Evolutionary conservation across 768 basidiomycete genomes (phyloP), one percentile per base, ranked within the genome.

Genomic region (Hygrocybe coccinea): DNA sequence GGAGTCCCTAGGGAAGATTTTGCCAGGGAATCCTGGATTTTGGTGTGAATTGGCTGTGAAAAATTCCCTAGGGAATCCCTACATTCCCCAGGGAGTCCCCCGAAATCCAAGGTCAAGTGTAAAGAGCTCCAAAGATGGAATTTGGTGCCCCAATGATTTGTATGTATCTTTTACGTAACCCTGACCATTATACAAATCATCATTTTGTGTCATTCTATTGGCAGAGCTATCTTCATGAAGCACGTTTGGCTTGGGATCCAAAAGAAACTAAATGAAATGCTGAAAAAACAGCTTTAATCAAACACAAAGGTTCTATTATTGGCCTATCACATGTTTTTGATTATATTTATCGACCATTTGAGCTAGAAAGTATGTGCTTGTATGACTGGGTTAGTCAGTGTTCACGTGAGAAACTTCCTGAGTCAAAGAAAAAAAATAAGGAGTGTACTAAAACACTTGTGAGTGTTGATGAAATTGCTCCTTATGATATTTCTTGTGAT

Each of bases 401-500:
- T 41, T 50, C 52, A 36, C 57, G 56, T 35, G 59, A 38, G 49
- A 57, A 60, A 50, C 39, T 52, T 29, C 34, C 48, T 36, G 43
- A 44, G 38, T 22, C 2, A 47, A 39, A 33, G 47, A 53, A 15
- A 49, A 48, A 43, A 43, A 56, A 14, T 24, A 33, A 39, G 9
- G 9, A 3, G 6, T 14, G 22, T 10, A 36, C 47, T 34, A 21
- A 50, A 21, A 34, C 43, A 22, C 21, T 57, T n/a, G n/a, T n/a
- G n/a, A n/a, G n/a, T n/a, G n/a, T n/a, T n/a, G 12, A 34, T 15
- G 56, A 6, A 0, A 57, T 35, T 52, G n/a, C n/a, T n/a, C n/a
- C n/a, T n/a, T 50, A 56, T 14, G 69, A 71, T 29, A 64, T 64
- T 19, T 73, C n/a, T n/a, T n/a, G n/a, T n/a, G n/a, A n/a, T n/a